These are phyloP conservation scores for Linnemannia hyalina DNA, from an alignment of 192 early-diverging fungal species.

Conservation along the genomic window DNA sequence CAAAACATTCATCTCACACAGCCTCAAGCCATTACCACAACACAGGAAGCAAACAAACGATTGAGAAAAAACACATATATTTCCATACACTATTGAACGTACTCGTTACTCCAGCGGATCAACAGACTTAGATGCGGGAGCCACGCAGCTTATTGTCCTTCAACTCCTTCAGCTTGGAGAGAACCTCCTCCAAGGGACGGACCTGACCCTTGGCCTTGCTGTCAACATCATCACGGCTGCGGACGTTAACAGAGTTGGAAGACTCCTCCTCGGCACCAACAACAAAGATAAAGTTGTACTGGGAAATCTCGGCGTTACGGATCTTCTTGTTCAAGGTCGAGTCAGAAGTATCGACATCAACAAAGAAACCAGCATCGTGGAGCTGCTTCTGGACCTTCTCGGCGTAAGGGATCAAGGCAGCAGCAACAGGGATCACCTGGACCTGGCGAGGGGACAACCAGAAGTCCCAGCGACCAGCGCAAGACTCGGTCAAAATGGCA, in stretches of 20 bases:
- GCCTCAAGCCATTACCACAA: background rate
- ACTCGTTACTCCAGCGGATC: background rate
- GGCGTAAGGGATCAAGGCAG: conserved; percentile 86
- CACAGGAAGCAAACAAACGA: background rate
- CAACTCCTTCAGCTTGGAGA: conserved; percentile 77
- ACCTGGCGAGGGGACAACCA: conserved; percentile 98
- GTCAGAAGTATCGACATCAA: conserved; percentile 88
- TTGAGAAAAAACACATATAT: background rate
- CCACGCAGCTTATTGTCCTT: conserved; percentile 72
- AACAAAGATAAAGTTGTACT: conserved; percentile 97
- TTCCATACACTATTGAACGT: background rate
- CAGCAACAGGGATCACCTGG: conserved; percentile 89
- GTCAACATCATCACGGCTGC: conserved; percentile 88
- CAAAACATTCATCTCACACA: background rate
- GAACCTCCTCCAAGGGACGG: conserved; percentile 76
- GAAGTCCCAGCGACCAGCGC: conserved; percentile 95
- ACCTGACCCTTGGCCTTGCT: conserved; percentile 88
- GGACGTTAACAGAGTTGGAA: conserved; percentile 87
- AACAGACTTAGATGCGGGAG: conserved; percentile 66
- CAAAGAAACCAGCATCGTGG: conserved; percentile 81
- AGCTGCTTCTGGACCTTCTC: conserved; percentile 78
- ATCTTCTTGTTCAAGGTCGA: conserved; percentile 98
- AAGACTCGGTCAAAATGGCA: conserved; percentile 96
- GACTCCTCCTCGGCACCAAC: conserved; percentile 90
- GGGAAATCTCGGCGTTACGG: conserved; percentile 92